Percentiles rank a stretch among this genome's conserved stretches.
Evolutionary conservation across 116 monocot species (phyloP).

Genomic region (Iris pallida): DNA sequence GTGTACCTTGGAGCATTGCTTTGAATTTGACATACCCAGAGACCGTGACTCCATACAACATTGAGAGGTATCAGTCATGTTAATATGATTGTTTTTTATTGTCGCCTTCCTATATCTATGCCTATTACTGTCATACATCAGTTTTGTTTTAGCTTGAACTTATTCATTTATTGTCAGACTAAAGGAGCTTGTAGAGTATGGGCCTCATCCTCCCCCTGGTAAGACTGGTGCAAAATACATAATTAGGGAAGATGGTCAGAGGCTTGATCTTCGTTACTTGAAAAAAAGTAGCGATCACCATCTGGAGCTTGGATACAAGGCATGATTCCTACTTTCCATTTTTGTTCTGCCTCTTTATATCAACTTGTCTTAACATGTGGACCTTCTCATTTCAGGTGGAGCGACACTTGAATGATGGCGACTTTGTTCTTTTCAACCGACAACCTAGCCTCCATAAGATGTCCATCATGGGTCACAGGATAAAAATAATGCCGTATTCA

Average conservation of each 20-base stretch:
- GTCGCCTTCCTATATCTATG: background rate
- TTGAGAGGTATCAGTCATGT: conserved; percentile 63
- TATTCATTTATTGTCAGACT: conserved; percentile 37
- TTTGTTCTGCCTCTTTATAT: background rate
- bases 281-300: conserved; percentile 99
- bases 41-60: conserved; percentile 98
- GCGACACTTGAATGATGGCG: conserved; percentile 92
- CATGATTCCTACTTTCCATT: background rate
- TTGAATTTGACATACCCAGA: conserved; percentile 97
- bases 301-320: conserved; percentile 98
- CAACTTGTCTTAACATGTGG: background rate
- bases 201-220: conserved; percentile 97
- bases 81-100: background rate
- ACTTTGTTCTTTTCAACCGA: conserved; percentile 96
- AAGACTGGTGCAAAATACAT: conserved; percentile 98
- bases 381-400: conserved; percentile 63
- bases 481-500: conserved; percentile 98
- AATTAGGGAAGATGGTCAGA: conserved; percentile 96
- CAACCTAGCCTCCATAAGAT: conserved; percentile 99
- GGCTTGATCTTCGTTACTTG: conserved; percentile 88
- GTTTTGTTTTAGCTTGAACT: background rate
- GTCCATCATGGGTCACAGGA: conserved; percentile 99
- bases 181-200: conserved; percentile 93
- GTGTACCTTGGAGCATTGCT: conserved; percentile 99
- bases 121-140: background rate